These are phyloP conservation scores for Pseudogymnoascus sp. DNA, from an alignment of 2,329 filamentous ascomycete species.

Conservation along the genomic window DNA sequence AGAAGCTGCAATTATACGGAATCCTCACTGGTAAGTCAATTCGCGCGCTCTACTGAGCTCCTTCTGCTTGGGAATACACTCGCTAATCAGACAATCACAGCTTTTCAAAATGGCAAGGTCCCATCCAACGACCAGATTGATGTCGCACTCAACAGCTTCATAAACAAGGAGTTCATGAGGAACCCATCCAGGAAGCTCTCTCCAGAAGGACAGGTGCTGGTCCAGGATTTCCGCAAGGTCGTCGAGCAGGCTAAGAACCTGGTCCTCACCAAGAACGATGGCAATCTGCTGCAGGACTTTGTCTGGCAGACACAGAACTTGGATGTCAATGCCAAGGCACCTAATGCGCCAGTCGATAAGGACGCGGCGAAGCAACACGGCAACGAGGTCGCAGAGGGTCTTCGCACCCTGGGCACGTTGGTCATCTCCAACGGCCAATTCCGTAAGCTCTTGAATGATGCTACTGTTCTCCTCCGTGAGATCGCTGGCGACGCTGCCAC, in stretches of 20 bases:
- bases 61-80: not conserved
- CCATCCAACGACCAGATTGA: slow-evolving; percentile 78
- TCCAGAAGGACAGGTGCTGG: slow-evolving; percentile 68
- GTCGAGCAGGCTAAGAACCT: slow-evolving; percentile 79
- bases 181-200: slow-evolving; percentile 73
- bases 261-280: slow-evolving; percentile 87
- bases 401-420: slow-evolving; percentile 81
- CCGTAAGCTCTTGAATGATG: slow-evolving; percentile 73
- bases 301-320: slow-evolving; percentile 87
- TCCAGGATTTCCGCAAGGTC: slow-evolving; percentile 70
- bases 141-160: slow-evolving; percentile 81
- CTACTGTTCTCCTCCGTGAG: slow-evolving; percentile 72
- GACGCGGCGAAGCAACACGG: slow-evolving; percentile 74
- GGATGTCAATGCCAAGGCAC: slow-evolving; percentile 52
- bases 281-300: slow-evolving; percentile 91
- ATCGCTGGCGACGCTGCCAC: slow-evolving; percentile 85
- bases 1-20: slow-evolving; percentile 91
- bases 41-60: not conserved
- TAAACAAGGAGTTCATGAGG: slow-evolving; percentile 62
- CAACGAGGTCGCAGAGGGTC: slow-evolving; percentile 72
- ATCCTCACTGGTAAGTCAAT: slow-evolving; percentile 58
- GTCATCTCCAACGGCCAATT: slow-evolving; percentile 95
- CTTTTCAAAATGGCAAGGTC: slow-evolving; percentile 82
- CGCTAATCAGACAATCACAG: slow-evolving; percentile 35
- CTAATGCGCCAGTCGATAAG: slow-evolving; percentile 65